A percentile compares a stretch with the other conserved stretches of the same genome.
Evolutionary conservation across 2,329 filamentous ascomycete species (phyloP).

Genomic region (Venturia oleaginea): DNA sequence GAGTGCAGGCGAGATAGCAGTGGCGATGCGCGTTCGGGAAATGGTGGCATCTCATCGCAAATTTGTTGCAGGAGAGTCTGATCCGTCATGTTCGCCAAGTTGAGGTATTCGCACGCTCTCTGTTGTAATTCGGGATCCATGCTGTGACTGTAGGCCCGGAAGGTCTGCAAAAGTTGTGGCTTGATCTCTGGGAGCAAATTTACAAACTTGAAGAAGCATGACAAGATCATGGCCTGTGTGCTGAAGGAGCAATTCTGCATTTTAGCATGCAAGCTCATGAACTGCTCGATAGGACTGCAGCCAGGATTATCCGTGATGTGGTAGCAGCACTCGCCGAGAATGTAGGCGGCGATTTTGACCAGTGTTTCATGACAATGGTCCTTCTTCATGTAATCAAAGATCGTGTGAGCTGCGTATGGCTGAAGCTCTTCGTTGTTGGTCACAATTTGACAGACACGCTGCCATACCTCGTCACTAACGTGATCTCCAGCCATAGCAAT

Average conservation of each 20-base stretch:
- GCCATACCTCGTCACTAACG: constrained; percentile 98
- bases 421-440: constrained; percentile 99
- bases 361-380: constrained; percentile 94
- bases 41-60: constrained; percentile 97
- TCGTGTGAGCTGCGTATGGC: constrained; percentile 90
- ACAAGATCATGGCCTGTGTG: constrained; percentile 88
- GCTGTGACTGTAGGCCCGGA: constrained; percentile 86
- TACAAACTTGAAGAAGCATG: constrained; percentile 94
- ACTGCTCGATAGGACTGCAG: constrained; percentile 95
- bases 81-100: constrained; percentile 72
- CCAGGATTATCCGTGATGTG: constrained; percentile 85
- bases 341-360: constrained; percentile 94
- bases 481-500: constrained; percentile 97
- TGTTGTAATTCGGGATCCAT: constrained; percentile 94
- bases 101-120: constrained; percentile 88
- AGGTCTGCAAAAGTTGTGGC: constrained; percentile 82
- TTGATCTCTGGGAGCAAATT: constrained; percentile 99
- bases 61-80: constrained; percentile 89
- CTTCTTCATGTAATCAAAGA: constrained; percentile 82
- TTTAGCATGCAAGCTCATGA: constrained; percentile 83
- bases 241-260: constrained; percentile 80
- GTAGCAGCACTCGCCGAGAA: constrained; percentile 94
- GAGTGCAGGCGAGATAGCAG: constrained; percentile 86
- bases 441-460: constrained; percentile 95
- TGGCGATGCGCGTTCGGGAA: constrained; percentile 88